Evolutionary conservation across 352 stramenopile genomes (phyloP), one percentile per base, ranked within the genome.

Genomic region (Aphanomyces astaci): DNA sequence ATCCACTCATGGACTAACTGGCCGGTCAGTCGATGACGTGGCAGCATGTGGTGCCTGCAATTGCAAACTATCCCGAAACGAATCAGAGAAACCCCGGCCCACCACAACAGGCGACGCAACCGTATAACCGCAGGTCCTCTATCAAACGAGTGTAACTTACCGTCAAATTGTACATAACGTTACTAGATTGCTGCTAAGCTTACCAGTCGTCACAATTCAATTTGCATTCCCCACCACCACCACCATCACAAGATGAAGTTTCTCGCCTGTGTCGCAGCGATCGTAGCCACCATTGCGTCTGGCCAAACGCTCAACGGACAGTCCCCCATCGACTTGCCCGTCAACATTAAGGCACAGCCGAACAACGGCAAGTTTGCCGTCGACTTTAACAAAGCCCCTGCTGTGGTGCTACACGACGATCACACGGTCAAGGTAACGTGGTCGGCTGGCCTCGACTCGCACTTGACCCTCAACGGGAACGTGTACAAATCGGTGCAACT

Each of bases 401-500:
- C 19, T 4, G n/a, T 59, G 13, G 13, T 68, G 13, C 39, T 15
- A 4, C 28, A 68, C 62, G 39, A 68, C 4, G 46, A 51, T 1
- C 19, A 68, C 28, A 68, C 62, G 2, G n/a, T 68, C 51, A 57
- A 68, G 31, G 28, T 31, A n/a, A 32, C 19, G 10, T 68, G 62
- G 62, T 28, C 56, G 3, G 62, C 19, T 24, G 62, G 62, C 28
- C 19, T n/a, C 13, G 40, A 46, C 31, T 17, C 39, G 19, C 10
- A 71, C 25, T 43, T 77, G 31, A 64, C 24, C 43, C 66, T 77
- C 62, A 63, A 66, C 15, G 69, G 43, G 51, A 75, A 75, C 55
- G 48, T 56, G 46, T 77, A 68, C 56, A 22, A 59, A 24, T 45
- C 72, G 22, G 54, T 73, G 52, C 72, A 75, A 45, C 78, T 82